A percentile compares a stretch with the other conserved stretches of the same genome.
Evolutionary conservation across 2,329 filamentous ascomycete genomes (phyloP).

Genomic region (Sarocladiaceae sp.): DNA sequence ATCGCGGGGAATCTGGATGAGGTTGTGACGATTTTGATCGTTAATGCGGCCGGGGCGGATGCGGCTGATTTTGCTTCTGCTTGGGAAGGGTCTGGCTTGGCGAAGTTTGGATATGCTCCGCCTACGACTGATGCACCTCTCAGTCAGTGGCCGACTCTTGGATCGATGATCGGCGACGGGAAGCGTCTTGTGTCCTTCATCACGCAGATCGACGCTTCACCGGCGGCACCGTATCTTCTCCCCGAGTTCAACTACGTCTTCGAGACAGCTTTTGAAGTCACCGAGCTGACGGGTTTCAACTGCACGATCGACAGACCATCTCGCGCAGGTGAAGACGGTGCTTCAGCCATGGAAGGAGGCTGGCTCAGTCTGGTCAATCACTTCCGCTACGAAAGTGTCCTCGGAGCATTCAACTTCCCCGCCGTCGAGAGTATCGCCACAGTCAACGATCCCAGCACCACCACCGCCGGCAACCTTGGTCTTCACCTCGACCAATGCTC

Average conservation of each 20-base stretch:
- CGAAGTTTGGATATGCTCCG: conserved; percentile 57
- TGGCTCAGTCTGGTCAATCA: conserved; percentile 75
- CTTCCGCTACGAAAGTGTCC: conserved; percentile 61
- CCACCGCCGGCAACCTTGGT: conserved; percentile 48
- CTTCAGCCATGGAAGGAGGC: conserved; percentile 50
- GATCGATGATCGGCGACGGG: conserved; percentile 59
- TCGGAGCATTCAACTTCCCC: conserved; percentile 54
- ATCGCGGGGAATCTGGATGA: conserved; percentile 67
- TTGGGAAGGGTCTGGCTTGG: conserved; percentile 57
- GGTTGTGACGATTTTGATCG: conserved; percentile 69
- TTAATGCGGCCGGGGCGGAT: conserved; percentile 61
- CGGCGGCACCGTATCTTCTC: conserved; percentile 53
- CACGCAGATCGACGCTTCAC: conserved; percentile 43
- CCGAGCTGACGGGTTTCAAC: conserved; percentile 60
- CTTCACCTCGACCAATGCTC: conserved; percentile 50
- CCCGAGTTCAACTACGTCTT: conserved; percentile 65
- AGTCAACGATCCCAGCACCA: conserved; percentile 61
- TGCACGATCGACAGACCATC: conserved; percentile 67
- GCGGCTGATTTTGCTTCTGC: conserved; percentile 46
- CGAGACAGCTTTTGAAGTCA: conserved; percentile 68
- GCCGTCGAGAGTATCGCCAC: conserved; percentile 54
- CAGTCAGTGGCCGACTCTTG: conserved; percentile 66
- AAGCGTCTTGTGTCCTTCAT: conserved; percentile 68
- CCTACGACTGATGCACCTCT: conserved; percentile 33
- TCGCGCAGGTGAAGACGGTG: conserved; percentile 36